Evolutionary conservation across 805 yeast species (phyloP).

Genomic region (Nakazawaea siamensis): DNA sequence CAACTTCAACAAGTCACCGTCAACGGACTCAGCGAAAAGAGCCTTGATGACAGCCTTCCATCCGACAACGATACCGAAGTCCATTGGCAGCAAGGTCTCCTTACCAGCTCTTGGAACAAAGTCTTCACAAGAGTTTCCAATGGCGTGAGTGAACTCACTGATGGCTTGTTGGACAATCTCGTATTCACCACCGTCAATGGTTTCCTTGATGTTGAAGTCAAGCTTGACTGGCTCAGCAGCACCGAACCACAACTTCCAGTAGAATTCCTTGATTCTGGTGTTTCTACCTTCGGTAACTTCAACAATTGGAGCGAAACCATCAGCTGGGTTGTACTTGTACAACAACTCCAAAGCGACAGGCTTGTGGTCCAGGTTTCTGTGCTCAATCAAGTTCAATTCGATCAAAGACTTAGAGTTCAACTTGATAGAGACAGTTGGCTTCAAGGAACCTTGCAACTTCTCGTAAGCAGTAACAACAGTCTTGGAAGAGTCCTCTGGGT

Average conservation of each 20-base stretch:
- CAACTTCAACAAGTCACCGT: constrained; percentile 89
- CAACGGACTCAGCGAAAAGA: constrained; percentile 93
- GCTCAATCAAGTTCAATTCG: constrained; percentile 71
- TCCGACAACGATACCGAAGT: constrained; percentile 95
- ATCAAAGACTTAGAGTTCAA: constrained; percentile 44
- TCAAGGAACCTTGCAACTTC: constrained; percentile 59
- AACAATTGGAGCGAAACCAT: constrained; percentile 93
- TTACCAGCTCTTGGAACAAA: constrained; percentile 85
- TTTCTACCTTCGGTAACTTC: constrained; percentile 90
- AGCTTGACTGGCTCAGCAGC: constrained; percentile 48
- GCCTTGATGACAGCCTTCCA: constrained; percentile 98
- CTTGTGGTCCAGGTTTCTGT: constrained; percentile 71
- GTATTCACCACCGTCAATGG: constrained; percentile 62
- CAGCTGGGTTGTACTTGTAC: constrained; percentile 71
- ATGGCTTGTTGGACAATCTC: constrained; percentile 70
- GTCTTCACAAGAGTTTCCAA: constrained; percentile 95
- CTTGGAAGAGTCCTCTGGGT: constrained; percentile 42
- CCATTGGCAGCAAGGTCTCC: constrained; percentile 93
- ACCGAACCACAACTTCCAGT: constrained; percentile 97
- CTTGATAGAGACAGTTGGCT: constrained; percentile 58
- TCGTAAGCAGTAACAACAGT: constrained; percentile 62
- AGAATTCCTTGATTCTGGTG: constrained; percentile 86
- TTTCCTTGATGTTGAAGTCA: constrained; percentile 61
- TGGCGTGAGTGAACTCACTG: constrained; percentile 91
- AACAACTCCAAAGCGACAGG: constrained; percentile 72